Evolutionary conservation across 306 rosid species (phyloP).

Genomic region (Cicer cuneatum): DNA sequence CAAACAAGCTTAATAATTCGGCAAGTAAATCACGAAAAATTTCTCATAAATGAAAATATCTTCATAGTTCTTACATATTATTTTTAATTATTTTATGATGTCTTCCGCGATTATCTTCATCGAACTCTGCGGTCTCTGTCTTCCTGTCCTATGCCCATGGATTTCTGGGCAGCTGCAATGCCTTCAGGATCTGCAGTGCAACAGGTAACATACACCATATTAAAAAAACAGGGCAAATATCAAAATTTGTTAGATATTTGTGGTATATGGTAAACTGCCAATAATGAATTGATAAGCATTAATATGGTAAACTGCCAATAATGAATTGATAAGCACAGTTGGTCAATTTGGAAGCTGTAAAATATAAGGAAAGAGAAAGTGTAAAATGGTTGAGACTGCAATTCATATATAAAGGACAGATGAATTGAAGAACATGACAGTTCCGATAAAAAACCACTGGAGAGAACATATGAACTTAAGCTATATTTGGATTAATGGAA

Average conservation of each 20-base stretch:
- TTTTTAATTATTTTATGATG: neutral
- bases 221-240: constrained; percentile 9
- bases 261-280: too few species aligned
- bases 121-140: constrained; percentile 79
- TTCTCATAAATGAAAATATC: constrained; percentile 9
- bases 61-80: constrained; percentile 1
- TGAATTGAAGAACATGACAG: constrained; percentile 15
- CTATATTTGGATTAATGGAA: neutral
- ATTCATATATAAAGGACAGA: constrained; percentile 3
- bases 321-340: neutral
- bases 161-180: constrained; percentile 87
- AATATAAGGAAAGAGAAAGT: neutral
- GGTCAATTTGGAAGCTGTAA: constrained; percentile 21
- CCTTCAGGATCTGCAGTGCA: constrained; percentile 87
- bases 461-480: neutral
- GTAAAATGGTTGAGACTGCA: neutral
- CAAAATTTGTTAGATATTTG: constrained; percentile 6
- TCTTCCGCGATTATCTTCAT: constrained; percentile 38
- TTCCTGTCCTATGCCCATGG: constrained; percentile 88
- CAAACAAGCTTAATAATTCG: constrained; percentile 17
- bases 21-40: neutral
- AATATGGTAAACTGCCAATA: constrained; percentile 13
- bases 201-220: constrained; percentile 32
- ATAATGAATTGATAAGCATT: too few species aligned
- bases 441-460: neutral